Evolutionary conservation across 116 monocot genomes (phyloP), one percentile per base, ranked within the genome.

Genomic region (Cymodocea nodosa): DNA sequence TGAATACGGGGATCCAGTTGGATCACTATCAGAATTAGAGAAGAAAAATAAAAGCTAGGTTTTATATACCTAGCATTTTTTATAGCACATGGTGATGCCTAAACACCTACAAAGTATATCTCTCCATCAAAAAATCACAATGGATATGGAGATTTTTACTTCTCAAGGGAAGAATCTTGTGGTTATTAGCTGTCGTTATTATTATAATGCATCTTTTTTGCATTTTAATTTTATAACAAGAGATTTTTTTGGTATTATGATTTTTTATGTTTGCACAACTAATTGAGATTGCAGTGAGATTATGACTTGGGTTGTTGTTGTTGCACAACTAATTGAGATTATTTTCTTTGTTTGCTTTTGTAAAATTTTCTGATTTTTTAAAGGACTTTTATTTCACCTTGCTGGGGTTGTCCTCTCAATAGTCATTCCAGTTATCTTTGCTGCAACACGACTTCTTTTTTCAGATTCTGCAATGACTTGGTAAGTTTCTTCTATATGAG

Each of bases 381-480:
- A 82, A 97, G 97, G 91, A 69, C 55, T 85, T 63, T 34, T 97
- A 37, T 79, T 88, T 50, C 97, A 97, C 74, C 67, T 73, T 51
- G 23, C 77, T 67, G 73, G 78, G 64, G 56, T 85, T 30, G 56
- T 91, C 62, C 81, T 91, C 62, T 88, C 80, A 24, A 78, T 91
- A 62, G 58, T 81, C 23, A 23, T 87, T 62, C 91, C 97, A 44
- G 81, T 85, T 75, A 25, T 73, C 25, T 85, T 87, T 78, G 83
- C 97, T 54, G 62, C 88, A 23, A 49, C 81, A 61, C 81, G 97
- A 74, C 80, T 97, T 60, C 62, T 85, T 71, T 79, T 91, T 71
- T 87, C 91, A 62, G 82, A 76, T 63, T 62, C 83, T 81, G 85
- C 91, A 66, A 97, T 97, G 97, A 82, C 70, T 78, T 97, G 97